These are phyloP conservation scores for Liriodendron chinense DNA, from an alignment of 164 flowering plant genomes.

Conservation along the genomic window DNA sequence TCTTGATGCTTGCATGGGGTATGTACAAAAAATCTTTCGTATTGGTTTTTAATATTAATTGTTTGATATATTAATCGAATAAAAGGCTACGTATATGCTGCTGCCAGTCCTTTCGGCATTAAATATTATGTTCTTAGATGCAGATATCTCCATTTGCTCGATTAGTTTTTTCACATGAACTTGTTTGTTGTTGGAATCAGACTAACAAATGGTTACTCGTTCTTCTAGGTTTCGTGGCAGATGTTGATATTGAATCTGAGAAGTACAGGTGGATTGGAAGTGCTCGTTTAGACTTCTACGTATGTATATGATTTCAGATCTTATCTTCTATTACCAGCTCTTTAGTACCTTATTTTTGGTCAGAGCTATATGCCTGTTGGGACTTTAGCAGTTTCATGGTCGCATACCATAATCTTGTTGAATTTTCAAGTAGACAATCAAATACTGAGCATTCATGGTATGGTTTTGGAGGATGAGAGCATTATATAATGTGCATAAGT, in stretches of 20 bases:
- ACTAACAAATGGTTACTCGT: background rate
- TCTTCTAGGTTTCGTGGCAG: constrained; percentile 84
- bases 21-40: constrained; percentile 11
- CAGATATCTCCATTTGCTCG: background rate
- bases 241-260: constrained; percentile 97
- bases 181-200: background rate
- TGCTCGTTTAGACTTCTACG: constrained; percentile 89
- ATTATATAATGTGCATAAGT: no score
- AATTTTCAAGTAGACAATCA: background rate
- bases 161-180: background rate
- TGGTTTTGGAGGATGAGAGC: no score
- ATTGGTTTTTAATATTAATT: background rate
- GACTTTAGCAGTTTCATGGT: background rate
- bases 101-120: background rate
- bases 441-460: no score
- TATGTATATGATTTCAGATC: constrained; percentile 32
- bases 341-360: background rate
- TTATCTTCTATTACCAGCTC: background rate
- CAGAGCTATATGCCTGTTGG: background rate
- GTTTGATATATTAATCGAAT: background rate
- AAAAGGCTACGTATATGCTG: background rate
- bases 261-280: constrained; percentile 99
- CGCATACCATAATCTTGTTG: background rate
- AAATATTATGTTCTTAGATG: background rate
- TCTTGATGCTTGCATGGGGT: constrained; percentile 99